A percentile compares a stretch with the other conserved stretches of the same genome.
phyloP scores from a whole-genome alignment of 2,329 filamentous ascomycete species.

The Phoma sp. region DNA sequence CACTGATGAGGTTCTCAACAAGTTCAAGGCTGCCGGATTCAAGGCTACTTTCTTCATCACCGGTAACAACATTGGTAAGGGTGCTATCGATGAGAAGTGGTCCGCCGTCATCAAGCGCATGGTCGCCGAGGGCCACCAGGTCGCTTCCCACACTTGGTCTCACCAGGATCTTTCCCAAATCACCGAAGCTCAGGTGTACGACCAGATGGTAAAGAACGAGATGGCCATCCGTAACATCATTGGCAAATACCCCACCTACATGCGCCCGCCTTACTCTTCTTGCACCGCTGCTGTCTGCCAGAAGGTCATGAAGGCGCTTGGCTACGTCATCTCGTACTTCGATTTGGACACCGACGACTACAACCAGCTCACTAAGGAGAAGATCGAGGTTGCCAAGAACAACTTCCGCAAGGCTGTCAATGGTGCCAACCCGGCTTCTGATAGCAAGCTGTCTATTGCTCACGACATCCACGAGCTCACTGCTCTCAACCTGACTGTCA shows the following conservation, averaged over 20 bases:
- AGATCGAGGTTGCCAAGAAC: conserved; percentile 43
- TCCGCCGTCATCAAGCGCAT: conserved; percentile 61
- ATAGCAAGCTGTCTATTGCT: conserved; percentile 60
- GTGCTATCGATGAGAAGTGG: conserved; percentile 62
- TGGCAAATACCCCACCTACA: conserved; percentile 62
- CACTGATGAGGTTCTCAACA: conserved; percentile 65
- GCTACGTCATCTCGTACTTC: conserved; percentile 66
- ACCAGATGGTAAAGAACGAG: conserved; percentile 61
- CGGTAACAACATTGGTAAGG: conserved; percentile 62
- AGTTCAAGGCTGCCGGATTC: conserved; percentile 63
- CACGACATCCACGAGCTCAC: conserved; percentile 58
- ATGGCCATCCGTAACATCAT: conserved; percentile 62
- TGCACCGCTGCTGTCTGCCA: conserved; percentile 49
- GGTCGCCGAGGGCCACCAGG: conserved; percentile 62
- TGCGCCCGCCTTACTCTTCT: conserved; percentile 57
- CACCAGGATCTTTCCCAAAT: conserved; percentile 57
- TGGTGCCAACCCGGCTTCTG: conserved; percentile 29
- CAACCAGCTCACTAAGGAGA: conserved; percentile 34
- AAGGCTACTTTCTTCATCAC: conserved; percentile 73
- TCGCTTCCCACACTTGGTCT: conserved; percentile 65
- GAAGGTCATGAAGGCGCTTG: conserved; percentile 50
- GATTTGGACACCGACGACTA: conserved; percentile 62
- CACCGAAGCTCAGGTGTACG: conserved; percentile 50
- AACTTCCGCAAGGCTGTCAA: conserved; percentile 52
- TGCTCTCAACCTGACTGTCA: conserved; percentile 51